Base-by-base conservation (phyloP, 805 yeast species). In the Hemisphaericaspora nanyangensis region DNA sequence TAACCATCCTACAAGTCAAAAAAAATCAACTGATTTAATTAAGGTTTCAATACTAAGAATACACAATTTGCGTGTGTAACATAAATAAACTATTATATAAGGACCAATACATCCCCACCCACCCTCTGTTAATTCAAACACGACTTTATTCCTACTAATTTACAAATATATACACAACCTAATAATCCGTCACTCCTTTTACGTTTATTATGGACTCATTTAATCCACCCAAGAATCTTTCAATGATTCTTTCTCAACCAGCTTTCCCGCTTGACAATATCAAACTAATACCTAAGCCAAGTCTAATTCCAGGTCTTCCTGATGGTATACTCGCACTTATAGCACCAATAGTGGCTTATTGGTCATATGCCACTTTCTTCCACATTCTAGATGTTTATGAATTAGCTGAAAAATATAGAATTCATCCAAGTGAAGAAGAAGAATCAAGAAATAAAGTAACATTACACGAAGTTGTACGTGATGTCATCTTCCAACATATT, bases 391-490 rank as follows among this genome's bases (percentile, higher is more conserved):
- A 93, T 59, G 74, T 73, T 31, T 77, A 73, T 49, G 77, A 86
- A 55, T 65, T 88, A 47, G 87, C 90, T 31, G 96, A 86, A 53
- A 68, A 74, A 56, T 88, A 86, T 64, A 74, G 98, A 49, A 88
- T 93, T 37, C 99, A 93, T 60, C 90, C 98, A 16, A 80, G 90
- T 28, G 95, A 84, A 50, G 98, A 91, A 58, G 87, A 88, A 40
- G 52, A 70, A 24, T 57, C 75, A 36, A 76, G 93, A 48, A 93
- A 93, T 60, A 85, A 79, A 55, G 96, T 87, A 6, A 55, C 85
- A 0, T 62, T 80, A 39, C 37, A 52, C 4, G 85, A 83, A 33
- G 98, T 93, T 8, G 52, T 93, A 13, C 67, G 76, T 44, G 96
- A 90, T 48, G 99, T 93, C 33, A 51, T 87, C 6, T 49, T 85